These are phyloP conservation scores for Fusarium sp. DNA, from an alignment of 2,329 filamentous ascomycete genomes.

Conservation along the genomic window DNA sequence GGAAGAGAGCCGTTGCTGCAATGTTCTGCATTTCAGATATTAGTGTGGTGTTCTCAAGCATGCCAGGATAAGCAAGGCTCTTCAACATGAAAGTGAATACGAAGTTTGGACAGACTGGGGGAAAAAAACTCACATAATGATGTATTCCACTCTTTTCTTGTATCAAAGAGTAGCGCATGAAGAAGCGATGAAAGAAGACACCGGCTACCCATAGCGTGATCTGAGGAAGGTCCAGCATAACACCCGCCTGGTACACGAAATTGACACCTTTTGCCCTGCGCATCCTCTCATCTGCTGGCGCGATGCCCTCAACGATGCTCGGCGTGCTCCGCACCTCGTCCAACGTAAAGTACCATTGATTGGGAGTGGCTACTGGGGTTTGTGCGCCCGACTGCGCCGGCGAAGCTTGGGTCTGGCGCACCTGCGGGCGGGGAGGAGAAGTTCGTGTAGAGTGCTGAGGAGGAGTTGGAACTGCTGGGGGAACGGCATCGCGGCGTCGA, in stretches of 20 bases:
- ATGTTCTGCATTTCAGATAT: slow-evolving; percentile 66
- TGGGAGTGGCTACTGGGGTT: slow-evolving; percentile 51
- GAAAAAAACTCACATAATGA: slow-evolving; percentile 75
- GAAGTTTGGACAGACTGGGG: neutral
- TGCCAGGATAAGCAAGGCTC: neutral
- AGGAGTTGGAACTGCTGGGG: slow-evolving; percentile 69
- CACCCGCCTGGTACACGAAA: slow-evolving; percentile 94
- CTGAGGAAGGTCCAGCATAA: slow-evolving; percentile 90
- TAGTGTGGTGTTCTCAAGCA: slow-evolving; percentile 13
- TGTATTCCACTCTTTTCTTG: slow-evolving; percentile 81
- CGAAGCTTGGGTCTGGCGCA: slow-evolving; percentile 55
- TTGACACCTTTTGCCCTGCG: slow-evolving; percentile 91
- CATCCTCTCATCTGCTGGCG: slow-evolving; percentile 78
- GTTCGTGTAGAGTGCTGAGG: slow-evolving; percentile 64
- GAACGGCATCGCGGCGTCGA: slow-evolving; percentile 61
- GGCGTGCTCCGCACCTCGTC: slow-evolving; percentile 85
- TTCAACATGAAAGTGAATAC: neutral
- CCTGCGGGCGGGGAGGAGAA: slow-evolving; percentile 62
- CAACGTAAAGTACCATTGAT: slow-evolving; percentile 89
- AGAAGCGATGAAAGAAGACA: slow-evolving; percentile 95
- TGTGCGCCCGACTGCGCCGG: slow-evolving; percentile 53
- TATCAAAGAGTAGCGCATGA: slow-evolving; percentile 87
- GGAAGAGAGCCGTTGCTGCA: slow-evolving; percentile 88
- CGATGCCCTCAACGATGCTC: slow-evolving; percentile 83
- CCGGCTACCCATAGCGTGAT: slow-evolving; percentile 91